Evolutionary conservation across 805 yeast species (phyloP).

Genomic region (Alloascoidea africana): DNA sequence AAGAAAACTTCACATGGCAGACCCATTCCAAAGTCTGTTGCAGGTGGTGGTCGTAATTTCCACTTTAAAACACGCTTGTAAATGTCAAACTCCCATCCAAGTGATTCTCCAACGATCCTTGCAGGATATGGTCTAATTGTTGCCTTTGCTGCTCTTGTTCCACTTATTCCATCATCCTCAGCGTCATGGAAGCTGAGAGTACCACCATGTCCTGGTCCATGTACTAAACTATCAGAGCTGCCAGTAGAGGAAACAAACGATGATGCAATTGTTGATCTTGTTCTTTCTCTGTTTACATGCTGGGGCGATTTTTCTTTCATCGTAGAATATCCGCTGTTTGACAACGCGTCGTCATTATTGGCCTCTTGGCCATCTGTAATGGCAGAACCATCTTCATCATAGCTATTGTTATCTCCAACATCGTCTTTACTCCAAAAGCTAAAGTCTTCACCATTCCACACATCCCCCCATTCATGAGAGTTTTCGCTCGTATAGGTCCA

Average conservation of each 20-base stretch:
- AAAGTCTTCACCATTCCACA: slow-evolving; percentile 90
- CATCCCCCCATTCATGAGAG: slow-evolving; percentile 75
- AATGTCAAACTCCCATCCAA: slow-evolving; percentile 43
- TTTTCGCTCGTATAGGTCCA: slow-evolving; percentile 78
- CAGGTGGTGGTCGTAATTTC: background rate
- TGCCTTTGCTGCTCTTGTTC: slow-evolving; percentile 49
- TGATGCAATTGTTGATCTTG: too few species aligned
- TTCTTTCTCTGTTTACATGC: too few species aligned
- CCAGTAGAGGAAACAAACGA: too few species aligned
- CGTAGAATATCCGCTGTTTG: too few species aligned
- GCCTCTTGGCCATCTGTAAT: too few species aligned
- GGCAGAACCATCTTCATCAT: too few species aligned
- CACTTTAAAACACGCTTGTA: slow-evolving; percentile 20
- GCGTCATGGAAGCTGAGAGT: too few species aligned
- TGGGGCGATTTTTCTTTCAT: too few species aligned
- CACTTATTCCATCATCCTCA: background rate
- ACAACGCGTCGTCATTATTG: too few species aligned
- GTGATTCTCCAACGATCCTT: slow-evolving; percentile 44
- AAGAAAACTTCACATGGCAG: slow-evolving; percentile 49
- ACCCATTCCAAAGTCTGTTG: slow-evolving; percentile 7
- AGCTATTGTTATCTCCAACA: background rate
- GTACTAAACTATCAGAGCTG: too few species aligned
- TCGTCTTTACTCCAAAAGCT: slow-evolving; percentile 74
- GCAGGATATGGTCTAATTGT: slow-evolving; percentile 66
- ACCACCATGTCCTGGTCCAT: too few species aligned